Percentiles rank a stretch among this genome's conserved stretches.
These are phyloP conservation scores for Verruconis gallopava DNA, from an alignment of 2,329 filamentous ascomycete genomes.

Conservation along the genomic window DNA sequence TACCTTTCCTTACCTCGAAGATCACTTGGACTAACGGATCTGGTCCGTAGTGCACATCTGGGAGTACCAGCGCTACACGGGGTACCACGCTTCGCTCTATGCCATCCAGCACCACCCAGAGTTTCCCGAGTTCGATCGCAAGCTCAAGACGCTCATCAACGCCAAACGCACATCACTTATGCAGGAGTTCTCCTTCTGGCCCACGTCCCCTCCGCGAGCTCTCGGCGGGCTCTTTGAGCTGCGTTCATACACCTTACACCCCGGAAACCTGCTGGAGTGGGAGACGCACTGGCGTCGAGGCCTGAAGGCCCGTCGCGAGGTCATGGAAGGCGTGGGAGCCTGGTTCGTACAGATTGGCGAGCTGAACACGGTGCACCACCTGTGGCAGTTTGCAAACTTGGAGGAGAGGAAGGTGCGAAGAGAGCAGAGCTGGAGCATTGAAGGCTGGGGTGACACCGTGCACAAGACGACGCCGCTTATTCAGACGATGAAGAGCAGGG, in stretches of 20 bases:
- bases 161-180: conserved; percentile 83
- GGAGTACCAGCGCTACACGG: conserved; percentile 96
- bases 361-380: conserved; percentile 91
- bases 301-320: conserved; percentile 77
- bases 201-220: conserved; percentile 77
- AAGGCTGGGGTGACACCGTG: conserved; percentile 94
- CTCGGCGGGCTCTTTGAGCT: conserved; percentile 92
- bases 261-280: conserved; percentile 94
- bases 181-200: conserved; percentile 99
- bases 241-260: conserved; percentile 90
- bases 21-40: conserved; percentile 18
- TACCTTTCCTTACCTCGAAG: not conserved
- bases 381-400: conserved; percentile 97
- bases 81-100: conserved; percentile 86
- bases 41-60: conserved; percentile 78
- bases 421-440: conserved; percentile 89
- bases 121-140: conserved; percentile 68
- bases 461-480: conserved; percentile 98
- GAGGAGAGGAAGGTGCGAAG: conserved; percentile 83
- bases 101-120: conserved; percentile 72
- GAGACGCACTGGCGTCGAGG: conserved; percentile 96
- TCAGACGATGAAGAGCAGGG: conserved; percentile 87
- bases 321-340: conserved; percentile 96
- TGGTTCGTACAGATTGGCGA: conserved; percentile 99
- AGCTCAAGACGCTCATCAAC: conserved; percentile 74